Evolutionary conservation across 768 basidiomycete genomes (phyloP), one percentile per base, ranked within the genome.

Genomic region (Zangia roseola): DNA sequence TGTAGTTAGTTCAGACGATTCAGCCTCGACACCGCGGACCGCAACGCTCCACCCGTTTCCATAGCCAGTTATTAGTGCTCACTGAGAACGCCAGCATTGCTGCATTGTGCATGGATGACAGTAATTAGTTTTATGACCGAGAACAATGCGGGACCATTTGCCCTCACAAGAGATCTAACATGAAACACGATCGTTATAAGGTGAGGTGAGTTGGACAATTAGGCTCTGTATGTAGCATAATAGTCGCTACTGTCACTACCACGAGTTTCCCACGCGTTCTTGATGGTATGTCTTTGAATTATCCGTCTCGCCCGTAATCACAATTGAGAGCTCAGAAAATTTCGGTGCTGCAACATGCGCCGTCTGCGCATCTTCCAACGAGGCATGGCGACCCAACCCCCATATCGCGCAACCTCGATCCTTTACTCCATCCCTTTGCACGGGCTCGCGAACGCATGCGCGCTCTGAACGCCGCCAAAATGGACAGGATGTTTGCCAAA

Each of bases 401-500:
- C 0, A 83, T 84, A 4, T 89, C 89, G 8, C 79, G 97, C 44
- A 99, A 99, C 69, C 80, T 98, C 37, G 86, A 97, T 64, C 94
- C 95, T 0, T 74, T 92, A n/a, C 84, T 92, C 70, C 97, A 99
- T 62, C 97, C 97, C 3, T 97, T 99, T 67, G 79, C 94, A 0
- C 85, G 88, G 19, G 88, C 93, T 5, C 75, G 97, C 43, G 97
- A 99, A 72, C 90, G 95, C 30, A 94, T 83, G 17, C 84, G 97
- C 50, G 97, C 97, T 3, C 66, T 97, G 39, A 95, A 94, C 54
- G 97, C 97, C 2, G 88, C 88, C 13, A 99, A 99, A 73, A 90
- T 99, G 79, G 95, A 97, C 43, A 77, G 91, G 50, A 91, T 99
- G 72, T 97, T 98, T 63, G 86, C 97, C n/a, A 97, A 97, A 60